Evolutionary conservation across 805 yeast species (phyloP).

Genomic region (Metschnikowia cerradonensis): DNA sequence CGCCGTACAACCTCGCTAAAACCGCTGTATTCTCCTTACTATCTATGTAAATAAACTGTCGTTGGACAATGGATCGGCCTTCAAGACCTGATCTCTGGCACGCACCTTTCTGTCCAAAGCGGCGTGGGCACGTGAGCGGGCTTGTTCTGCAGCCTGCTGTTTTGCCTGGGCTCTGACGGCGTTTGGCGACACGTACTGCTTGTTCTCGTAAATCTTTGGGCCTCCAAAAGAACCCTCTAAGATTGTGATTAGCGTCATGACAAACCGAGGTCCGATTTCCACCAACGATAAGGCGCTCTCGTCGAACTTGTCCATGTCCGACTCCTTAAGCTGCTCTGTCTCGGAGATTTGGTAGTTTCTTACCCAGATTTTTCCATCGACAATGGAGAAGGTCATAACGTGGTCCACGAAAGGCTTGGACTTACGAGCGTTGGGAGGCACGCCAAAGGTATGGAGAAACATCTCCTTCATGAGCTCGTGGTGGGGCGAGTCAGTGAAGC

Average conservation of each 20-base stretch:
- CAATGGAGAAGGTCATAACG: slow-evolving; percentile 87
- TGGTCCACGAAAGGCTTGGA: slow-evolving; percentile 94
- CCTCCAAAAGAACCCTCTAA: slow-evolving; percentile 98
- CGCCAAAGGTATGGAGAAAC: slow-evolving; percentile 80
- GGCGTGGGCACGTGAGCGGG: slow-evolving; percentile 73
- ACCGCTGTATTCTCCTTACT: not conserved
- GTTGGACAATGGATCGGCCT: slow-evolving; percentile 79
- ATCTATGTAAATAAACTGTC: slow-evolving; percentile 61
- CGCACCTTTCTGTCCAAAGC: slow-evolving; percentile 72
- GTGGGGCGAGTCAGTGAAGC: slow-evolving; percentile 66
- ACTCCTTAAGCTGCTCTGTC: slow-evolving; percentile 53
- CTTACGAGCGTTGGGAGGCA: slow-evolving; percentile 90
- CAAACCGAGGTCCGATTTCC: slow-evolving; percentile 96
- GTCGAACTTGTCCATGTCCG: slow-evolving; percentile 38
- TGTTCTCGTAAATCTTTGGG: slow-evolving; percentile 94
- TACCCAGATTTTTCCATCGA: slow-evolving; percentile 92
- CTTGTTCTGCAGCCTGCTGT: slow-evolving; percentile 75
- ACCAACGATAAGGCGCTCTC: slow-evolving; percentile 68
- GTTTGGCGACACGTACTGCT: slow-evolving; percentile 95
- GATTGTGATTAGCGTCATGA: slow-evolving; percentile 83
- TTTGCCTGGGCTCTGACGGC: slow-evolving; percentile 85
- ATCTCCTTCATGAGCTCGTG: slow-evolving; percentile 75
- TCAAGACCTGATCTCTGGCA: slow-evolving; percentile 68
- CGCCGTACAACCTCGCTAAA: not conserved
- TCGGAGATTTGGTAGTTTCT: slow-evolving; percentile 89